Base-by-base conservation (phyloP, 192 early-diverging fungal species). In the Entomortierella chlamydospora region DNA sequence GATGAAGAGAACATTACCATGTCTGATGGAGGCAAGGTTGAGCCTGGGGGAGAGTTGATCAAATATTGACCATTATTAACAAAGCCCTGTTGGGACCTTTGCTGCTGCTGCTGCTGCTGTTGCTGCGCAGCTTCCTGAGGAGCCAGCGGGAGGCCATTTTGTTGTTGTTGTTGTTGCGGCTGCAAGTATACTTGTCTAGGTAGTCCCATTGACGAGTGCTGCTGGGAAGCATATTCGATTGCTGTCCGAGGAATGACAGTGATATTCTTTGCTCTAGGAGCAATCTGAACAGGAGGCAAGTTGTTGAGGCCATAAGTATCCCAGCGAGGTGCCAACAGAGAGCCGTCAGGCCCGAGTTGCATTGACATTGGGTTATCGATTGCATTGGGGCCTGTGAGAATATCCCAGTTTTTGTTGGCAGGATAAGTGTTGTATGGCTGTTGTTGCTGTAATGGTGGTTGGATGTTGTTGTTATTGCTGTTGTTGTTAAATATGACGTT, bases 341-440 rank as follows among this genome's bases (percentile, higher is more conserved):
- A 56, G 15, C 72, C 72, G 25, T 74, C 72, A 39, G 72, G 58
- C 12, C 72, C 64, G 41, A 74, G 54, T 29, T 74, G 72, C 2
- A 74, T 57, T 18, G 72, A 43, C 72, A 74, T 65, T 49, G 71
- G 64, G 23, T 66, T 34, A 55, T 73, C 52, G 42, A 74, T 74
- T 39, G 72, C 72, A 61, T 74, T 74, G 15, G 72, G 72, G n/a
- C 72, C 72, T 29, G 72, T 61, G 64, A 71, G 69, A 51, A 71
- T 71, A 56, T 71, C 69, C 71, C 72, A 74, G 59, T 62, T 67
- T 57, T 74, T 57, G 33, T 73, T 73, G 34, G 22, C 41, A 45
- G 72, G 25, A 31, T 61, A 64, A 28, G 62, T 26, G 31, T 30
- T 39, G 34, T 62, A 72, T 34, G 30, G 11, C 7, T 37, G 71